Percentiles rank a stretch among this genome's conserved stretches.
Conservation (phyloP, 805 yeast genomes). For the Candida silvatica region DNA sequence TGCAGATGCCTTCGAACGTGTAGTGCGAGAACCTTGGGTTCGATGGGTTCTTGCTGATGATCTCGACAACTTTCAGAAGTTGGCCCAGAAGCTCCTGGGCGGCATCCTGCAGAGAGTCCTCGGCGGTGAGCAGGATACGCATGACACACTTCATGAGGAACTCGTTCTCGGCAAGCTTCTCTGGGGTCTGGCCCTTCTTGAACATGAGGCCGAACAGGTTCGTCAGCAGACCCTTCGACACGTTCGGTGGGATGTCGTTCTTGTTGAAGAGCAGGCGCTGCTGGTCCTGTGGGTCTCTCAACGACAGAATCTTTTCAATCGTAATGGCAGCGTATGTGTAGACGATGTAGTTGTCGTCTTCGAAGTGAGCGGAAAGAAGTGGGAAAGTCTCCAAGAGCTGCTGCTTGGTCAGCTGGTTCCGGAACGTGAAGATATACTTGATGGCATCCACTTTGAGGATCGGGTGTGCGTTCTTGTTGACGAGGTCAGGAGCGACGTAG, state of each 20-base stretch:
- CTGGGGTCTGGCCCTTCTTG: constrained; percentile 58
- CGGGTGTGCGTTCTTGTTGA: constrained; percentile 52
- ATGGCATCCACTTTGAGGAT: constrained; percentile 88
- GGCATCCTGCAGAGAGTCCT: constrained; percentile 46
- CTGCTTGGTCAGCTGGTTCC: constrained; percentile 86
- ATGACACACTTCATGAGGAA: constrained; percentile 83
- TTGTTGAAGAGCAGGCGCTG: constrained; percentile 59
- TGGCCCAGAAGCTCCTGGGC: constrained; percentile 49
- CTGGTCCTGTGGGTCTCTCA: constrained; percentile 52
- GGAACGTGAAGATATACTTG: constrained; percentile 78
- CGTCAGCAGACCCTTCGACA: constrained; percentile 51
- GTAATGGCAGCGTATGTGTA: constrained; percentile 93
- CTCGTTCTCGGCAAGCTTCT: constrained; percentile 91
- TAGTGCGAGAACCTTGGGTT: constrained; percentile 92
- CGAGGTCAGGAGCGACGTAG: constrained; percentile 76
- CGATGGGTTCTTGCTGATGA: constrained; percentile 83
- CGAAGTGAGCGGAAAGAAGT: constrained; percentile 60
- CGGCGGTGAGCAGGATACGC: constrained; percentile 70
- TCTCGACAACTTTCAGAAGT: constrained; percentile 56
- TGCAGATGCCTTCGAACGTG: constrained; percentile 81
- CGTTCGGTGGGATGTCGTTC: constrained; percentile 54
- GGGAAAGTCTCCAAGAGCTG: constrained; percentile 79
- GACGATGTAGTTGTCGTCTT: constrained; percentile 64
- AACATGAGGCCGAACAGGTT: constrained; percentile 63
- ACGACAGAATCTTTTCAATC: constrained; percentile 76